Evolutionary conservation across 179 eudicot genomes (phyloP).

Genomic region (Silene coronaria): DNA sequence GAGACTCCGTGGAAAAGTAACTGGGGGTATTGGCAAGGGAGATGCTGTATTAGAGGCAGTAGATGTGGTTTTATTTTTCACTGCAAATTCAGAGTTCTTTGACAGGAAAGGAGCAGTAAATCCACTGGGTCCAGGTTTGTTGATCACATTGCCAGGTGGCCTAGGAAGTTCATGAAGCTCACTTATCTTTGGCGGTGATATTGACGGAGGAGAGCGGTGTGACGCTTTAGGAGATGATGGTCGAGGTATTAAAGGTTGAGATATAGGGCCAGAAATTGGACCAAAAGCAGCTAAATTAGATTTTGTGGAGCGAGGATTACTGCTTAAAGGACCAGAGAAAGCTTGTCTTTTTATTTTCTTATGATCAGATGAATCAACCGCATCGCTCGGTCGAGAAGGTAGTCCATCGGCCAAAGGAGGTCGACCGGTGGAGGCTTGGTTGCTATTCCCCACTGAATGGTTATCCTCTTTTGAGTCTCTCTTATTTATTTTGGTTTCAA

Average conservation of each 20-base stretch:
- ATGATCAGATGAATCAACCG: slow-evolving; percentile 43
- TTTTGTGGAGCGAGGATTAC: slow-evolving; percentile 48
- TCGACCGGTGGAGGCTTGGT: slow-evolving; percentile 37
- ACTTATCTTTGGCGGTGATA: slow-evolving; percentile 78
- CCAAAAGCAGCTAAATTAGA: slow-evolving; percentile 47
- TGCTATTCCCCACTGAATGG: slow-evolving; percentile 27
- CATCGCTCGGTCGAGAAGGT: slow-evolving; percentile 38
- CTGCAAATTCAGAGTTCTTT: slow-evolving; percentile 47
- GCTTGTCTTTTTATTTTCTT: slow-evolving; percentile 62
- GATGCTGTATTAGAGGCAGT: slow-evolving; percentile 44
- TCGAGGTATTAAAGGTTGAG: slow-evolving; percentile 39
- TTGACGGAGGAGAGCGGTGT: slow-evolving; percentile 53
- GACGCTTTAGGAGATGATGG: slow-evolving; percentile 51
- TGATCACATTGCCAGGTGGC: slow-evolving; percentile 58
- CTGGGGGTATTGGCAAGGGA: slow-evolving; percentile 74
- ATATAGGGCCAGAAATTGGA: slow-evolving; percentile 48
- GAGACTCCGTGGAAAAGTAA: slow-evolving; percentile 66
- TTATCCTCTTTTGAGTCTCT: slow-evolving; percentile 44
- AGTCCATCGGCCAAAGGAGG: slow-evolving; percentile 53
- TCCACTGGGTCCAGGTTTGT: slow-evolving; percentile 48
- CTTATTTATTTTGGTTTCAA: slow-evolving; percentile 46
- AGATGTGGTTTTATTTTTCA: slow-evolving; percentile 38
- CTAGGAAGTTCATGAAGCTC: slow-evolving; percentile 99
- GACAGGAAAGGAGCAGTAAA: slow-evolving; percentile 55
- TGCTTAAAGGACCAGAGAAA: slow-evolving; percentile 71